Percentiles rank a stretch among this genome's conserved stretches.
phyloP scores from a whole-genome alignment of 176 grass and related monocot genomes.

The Pharus latifolius region DNA sequence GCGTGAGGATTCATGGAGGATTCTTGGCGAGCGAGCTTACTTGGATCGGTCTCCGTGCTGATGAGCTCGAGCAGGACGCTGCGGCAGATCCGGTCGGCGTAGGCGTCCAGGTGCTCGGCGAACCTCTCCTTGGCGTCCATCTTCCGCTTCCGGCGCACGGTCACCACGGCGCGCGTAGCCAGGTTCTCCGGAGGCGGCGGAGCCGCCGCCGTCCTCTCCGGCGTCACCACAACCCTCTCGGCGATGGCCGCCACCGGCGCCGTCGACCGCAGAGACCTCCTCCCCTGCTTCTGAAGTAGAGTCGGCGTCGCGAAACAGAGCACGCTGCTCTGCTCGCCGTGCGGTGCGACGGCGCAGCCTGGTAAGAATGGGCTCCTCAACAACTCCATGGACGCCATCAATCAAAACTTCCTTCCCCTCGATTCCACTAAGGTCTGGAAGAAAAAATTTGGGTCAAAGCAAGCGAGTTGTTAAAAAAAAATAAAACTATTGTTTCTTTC shows the following conservation, averaged over 20 bases:
- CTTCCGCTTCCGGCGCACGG: slow-evolving; percentile 63
- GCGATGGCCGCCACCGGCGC: slow-evolving; percentile 26
- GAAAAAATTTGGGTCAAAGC: neutral
- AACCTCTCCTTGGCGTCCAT: slow-evolving; percentile 35
- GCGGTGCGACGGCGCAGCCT: neutral
- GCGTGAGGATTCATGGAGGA: no score
- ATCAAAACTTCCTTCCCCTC: neutral
- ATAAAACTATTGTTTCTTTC: neutral
- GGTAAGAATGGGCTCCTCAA: neutral
- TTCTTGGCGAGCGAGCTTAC: no score
- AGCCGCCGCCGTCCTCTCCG: slow-evolving; percentile 21
- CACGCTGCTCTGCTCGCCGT: neutral
- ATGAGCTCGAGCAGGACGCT: slow-evolving; percentile 67
- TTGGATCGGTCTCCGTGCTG: slow-evolving; percentile 66
- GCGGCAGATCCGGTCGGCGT: slow-evolving; percentile 46
- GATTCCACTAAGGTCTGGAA: neutral
- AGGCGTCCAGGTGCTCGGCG: slow-evolving; percentile 60
- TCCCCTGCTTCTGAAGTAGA: neutral
- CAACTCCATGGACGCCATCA: slow-evolving; percentile 21
- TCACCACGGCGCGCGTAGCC: slow-evolving; percentile 54
- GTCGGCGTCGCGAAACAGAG: neutral
- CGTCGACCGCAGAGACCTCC: neutral
- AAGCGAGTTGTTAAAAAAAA: neutral
- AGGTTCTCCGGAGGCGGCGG: slow-evolving; percentile 35
- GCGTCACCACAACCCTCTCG: slow-evolving; percentile 13